Base-by-base conservation (phyloP, 176 grass and related monocot genomes). In the Zizania latifolia region DNA sequence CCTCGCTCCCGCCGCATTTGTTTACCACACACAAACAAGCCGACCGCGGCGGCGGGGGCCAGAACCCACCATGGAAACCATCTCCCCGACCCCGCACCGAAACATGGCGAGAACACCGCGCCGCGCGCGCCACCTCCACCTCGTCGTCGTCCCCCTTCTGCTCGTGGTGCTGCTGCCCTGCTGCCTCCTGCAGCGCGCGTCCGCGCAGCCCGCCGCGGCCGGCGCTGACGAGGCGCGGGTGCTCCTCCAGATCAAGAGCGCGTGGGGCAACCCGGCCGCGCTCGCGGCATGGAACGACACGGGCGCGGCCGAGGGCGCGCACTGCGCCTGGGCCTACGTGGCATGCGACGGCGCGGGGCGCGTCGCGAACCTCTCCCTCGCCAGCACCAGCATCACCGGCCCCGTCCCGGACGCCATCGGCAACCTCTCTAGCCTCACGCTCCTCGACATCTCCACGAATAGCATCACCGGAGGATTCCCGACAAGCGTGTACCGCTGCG, bases 291-390 rank as follows among this genome's bases (percentile, higher is more conserved):
- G 93, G 90, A 79, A 31, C 50, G 59, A 38, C 65, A 8, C 65
- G 36, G 53, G 31, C 55, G 31, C 76, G 56, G 39, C 50, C 10
- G 33, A 62, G 31, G 14, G 9, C 62, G 23, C 56, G 35, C 66
- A 86, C 85, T 93, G 90, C 90, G 21, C 7, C 11, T 97, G 93
- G 93, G 35, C 54, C 2, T 45, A 77, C 27, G 60, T 97, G 28
- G 2, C 4, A 2, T 93, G 90, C 77, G 78, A 82, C 59, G 8
- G 48, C 16, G 22, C 81, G 2, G 83, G 77, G 16, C 68, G 13
- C 1, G 81, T 97, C 80, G 27, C 69, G 1, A 4, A 0, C 1
- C 88, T 97, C 39, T 8, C 31, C 27, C 63, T 97, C 55, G n/a
- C 0, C 0, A 38, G 0, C 86, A 0, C 32, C 17, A 30, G 55